A percentile compares a stretch with the other conserved stretches of the same genome.
phyloP scores from a whole-genome alignment of 2,329 filamentous ascomycete genomes.

The Sclerotinia glacialis region DNA sequence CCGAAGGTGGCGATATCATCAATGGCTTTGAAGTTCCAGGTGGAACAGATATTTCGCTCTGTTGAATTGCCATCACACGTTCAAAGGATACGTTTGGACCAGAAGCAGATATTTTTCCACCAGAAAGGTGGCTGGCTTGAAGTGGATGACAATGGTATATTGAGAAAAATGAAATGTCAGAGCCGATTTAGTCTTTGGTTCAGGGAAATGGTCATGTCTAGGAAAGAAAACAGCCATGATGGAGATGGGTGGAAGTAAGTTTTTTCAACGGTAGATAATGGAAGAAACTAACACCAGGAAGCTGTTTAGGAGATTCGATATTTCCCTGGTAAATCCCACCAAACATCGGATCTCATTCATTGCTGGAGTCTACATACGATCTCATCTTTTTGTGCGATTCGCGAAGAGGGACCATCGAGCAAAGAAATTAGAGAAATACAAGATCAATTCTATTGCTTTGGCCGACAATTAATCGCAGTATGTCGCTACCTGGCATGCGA shows the following conservation, averaged over 20 bases:
- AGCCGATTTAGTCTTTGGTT: constrained; percentile 46
- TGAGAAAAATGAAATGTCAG: constrained; percentile 41
- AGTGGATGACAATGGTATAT: constrained; percentile 20
- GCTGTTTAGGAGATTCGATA: constrained; percentile 1
- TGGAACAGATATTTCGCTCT: not conserved
- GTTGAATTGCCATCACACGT: not conserved
- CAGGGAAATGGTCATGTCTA: constrained; percentile 46
- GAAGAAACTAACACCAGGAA: not conserved
- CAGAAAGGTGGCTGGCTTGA: constrained; percentile 52
- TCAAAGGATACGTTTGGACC: constrained; percentile 35
- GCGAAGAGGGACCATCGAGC: not conserved
- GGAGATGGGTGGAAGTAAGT: constrained; percentile 48
- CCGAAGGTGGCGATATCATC: constrained; percentile 23
- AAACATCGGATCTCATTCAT: not conserved
- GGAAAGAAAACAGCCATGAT: constrained; percentile 49
- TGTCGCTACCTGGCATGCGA: not conserved
- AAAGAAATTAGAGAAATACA: not conserved
- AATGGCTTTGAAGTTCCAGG: constrained; percentile 23
- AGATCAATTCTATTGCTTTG: too few relatives aligned
- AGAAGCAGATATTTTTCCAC: constrained; percentile 45
- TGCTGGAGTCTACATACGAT: not conserved
- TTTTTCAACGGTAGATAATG: not conserved
- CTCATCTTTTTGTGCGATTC: not conserved
- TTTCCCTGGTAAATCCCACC: not conserved
- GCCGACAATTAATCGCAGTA: too few relatives aligned